Base-by-base conservation (phyloP, 148 eudicot species). In the Arctostaphylos glauca region DNA sequence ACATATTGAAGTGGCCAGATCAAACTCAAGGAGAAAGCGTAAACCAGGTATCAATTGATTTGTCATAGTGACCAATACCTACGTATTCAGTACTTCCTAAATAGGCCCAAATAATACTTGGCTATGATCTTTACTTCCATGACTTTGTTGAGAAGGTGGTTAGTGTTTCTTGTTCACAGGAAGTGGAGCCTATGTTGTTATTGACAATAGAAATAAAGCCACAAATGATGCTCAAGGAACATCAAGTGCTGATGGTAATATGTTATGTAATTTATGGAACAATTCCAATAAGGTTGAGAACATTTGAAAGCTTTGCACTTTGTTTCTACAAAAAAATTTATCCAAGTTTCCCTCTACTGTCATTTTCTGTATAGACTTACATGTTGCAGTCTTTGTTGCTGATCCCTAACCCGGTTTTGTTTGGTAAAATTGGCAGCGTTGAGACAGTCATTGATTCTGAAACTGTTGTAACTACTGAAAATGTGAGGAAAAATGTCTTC, bases 1-100 rank as follows among this genome's bases (percentile, higher is more conserved):
- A 84, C 95, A 94, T 84, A 87, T 95, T 84, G 98, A 95, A 86
- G 84, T 94, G 72, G 98, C 98, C 77, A 95, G 98, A 87, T 89
- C 98, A 72, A 95, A 95, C 83, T 95, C 98, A 16, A 92, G 93
- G 85, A 86, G 98, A 74, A 92, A 87, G 81, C 85, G 81, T 46
- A 94, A 85, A 72, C 88, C 95, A 84, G 96, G 98, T 94, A 86
- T 64, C 54, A 49, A 56, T 19, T n/a, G 49, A 5, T 55, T 54
- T 85, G 44, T 70, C 38, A 31, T 31, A 31, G 38, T 31, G 38
- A 31, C 38, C 38, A 31, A 31, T 31, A 31, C 38, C 38, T 31
- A 31, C 5, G 53, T 58, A 46, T 55, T 5, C 55, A 47, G 58
- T 78, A 70, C 58, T 78, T 78, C 13, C 70, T 9, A 43, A 44